A percentile compares a stretch with the other conserved stretches of the same genome.
These are phyloP conservation scores for Aspergillus carlsbadensis DNA, from an alignment of 495 filamentous ascomycete genomes.

Conservation along the genomic window DNA sequence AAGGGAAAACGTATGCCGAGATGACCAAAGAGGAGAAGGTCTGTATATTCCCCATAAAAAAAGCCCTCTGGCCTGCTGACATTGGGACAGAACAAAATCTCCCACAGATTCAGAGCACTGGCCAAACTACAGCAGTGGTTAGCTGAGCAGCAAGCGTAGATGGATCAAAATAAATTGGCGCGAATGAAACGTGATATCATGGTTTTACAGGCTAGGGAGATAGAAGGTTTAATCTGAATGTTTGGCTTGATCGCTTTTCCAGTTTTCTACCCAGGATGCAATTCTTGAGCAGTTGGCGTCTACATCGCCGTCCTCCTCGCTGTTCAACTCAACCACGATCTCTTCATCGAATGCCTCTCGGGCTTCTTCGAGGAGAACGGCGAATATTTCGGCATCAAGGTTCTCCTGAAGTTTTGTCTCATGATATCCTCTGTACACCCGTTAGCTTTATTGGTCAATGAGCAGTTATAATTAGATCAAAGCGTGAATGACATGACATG, in stretches of 20 bases:
- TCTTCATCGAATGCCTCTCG: conserved; percentile 82
- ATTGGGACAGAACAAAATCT: conserved; percentile 70
- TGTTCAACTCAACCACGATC: conserved; percentile 86
- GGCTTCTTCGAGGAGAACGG: conserved; percentile 88
- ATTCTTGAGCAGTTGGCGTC: conserved; percentile 86
- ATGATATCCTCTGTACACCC: conserved; percentile 61
- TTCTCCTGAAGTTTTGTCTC: conserved; percentile 94
- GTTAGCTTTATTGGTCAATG: conserved; percentile 4
- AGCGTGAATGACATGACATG: too few species aligned
- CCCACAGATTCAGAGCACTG: conserved; percentile 83
- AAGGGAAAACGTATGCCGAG: conserved; percentile 93
- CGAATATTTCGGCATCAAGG: conserved; percentile 96
- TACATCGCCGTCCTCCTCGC: conserved; percentile 77
- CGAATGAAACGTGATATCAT: not conserved
- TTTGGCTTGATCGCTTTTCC: conserved; percentile 62
- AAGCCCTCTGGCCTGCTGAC: conserved; percentile 7
- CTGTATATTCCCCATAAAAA: not conserved
- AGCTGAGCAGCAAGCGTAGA: conserved; percentile 43
- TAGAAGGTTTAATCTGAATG: conserved; percentile 19
- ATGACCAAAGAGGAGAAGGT: conserved; percentile 88
- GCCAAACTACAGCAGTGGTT: conserved; percentile 85
- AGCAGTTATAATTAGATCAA: too few species aligned
- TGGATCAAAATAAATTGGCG: conserved; percentile 9
- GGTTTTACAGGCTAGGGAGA: conserved; percentile 20
- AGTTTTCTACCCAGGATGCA: conserved; percentile 74